A percentile compares a stretch with the other conserved stretches of the same genome.
Evolutionary conservation across 331 rosid genomes (phyloP).

Genomic region (Arachis monticola): DNA sequence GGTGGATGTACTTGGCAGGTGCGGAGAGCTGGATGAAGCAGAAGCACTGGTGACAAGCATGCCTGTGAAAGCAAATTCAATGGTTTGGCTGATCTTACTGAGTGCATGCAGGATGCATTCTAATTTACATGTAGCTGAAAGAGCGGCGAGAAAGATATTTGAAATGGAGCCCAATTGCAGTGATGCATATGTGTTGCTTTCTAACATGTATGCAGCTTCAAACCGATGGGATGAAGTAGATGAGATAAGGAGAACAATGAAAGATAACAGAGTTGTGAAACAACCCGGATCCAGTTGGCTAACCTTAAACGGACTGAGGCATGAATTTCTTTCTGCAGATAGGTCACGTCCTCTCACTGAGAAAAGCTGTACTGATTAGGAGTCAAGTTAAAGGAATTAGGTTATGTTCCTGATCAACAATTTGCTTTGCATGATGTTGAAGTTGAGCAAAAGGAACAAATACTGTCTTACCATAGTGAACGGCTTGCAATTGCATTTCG

Average conservation of each 20-base stretch:
- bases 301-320: constrained; percentile 52
- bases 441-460: constrained; percentile 63
- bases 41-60: constrained; percentile 56
- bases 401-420: constrained; percentile 63
- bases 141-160: constrained; percentile 57
- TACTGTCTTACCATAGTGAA: constrained; percentile 55
- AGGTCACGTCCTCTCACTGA: constrained; percentile 54
- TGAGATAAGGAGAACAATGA: constrained; percentile 58
- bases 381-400: constrained; percentile 57
- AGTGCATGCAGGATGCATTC: constrained; percentile 61
- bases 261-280: constrained; percentile 54
- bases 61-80: constrained; percentile 51
- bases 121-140: constrained; percentile 59
- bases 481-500: constrained; percentile 65
- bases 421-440: constrained; percentile 66
- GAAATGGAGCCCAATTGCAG: constrained; percentile 57
- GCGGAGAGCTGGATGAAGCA: constrained; percentile 58
- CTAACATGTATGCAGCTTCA: constrained; percentile 57
- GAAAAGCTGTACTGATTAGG: constrained; percentile 56
- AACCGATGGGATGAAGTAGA: constrained; percentile 70
- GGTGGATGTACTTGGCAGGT: constrained; percentile 70
- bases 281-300: constrained; percentile 76
- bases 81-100: constrained; percentile 67
- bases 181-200: constrained; percentile 59
- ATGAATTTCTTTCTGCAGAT: constrained; percentile 60